phyloP scores from a whole-genome alignment of 805 yeast species.

The Sugiyamaella qingdaonensis region DNA sequence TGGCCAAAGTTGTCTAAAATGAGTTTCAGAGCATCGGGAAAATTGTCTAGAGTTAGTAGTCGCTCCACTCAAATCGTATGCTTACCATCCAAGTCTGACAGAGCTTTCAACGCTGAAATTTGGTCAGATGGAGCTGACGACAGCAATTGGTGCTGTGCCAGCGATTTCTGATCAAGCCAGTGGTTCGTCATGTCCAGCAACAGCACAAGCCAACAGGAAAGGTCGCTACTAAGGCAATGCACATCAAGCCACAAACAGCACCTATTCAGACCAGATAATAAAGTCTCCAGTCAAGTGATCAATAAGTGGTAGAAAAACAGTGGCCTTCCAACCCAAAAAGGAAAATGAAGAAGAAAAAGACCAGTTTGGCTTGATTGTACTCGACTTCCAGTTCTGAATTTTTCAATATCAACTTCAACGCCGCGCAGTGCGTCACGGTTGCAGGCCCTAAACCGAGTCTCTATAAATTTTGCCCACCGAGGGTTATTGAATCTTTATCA shows the following conservation, averaged over 20 bases:
- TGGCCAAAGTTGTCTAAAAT: slow-evolving; percentile 47
- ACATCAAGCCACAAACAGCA: too few species aligned
- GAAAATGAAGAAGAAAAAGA: too few species aligned
- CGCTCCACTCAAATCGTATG: background rate
- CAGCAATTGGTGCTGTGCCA: slow-evolving; percentile 4
- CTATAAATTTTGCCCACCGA: background rate
- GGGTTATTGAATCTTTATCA: slow-evolving; percentile 9
- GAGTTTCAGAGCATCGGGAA: slow-evolving; percentile 9
- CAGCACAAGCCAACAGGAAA: too few species aligned
- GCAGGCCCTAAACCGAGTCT: background rate
- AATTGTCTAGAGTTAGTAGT: background rate
- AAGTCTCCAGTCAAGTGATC: too few species aligned
- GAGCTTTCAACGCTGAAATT: background rate
- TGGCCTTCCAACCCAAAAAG: too few species aligned
- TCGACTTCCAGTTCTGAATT: background rate
- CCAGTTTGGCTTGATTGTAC: background rate
- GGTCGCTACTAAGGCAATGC: too few species aligned
- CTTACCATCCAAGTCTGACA: background rate
- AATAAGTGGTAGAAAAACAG: too few species aligned
- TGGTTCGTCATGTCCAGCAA: background rate
- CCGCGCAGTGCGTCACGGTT: slow-evolving; percentile 1
- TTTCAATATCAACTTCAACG: background rate
- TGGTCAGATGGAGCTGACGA: slow-evolving; percentile 1
- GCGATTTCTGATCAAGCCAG: background rate
- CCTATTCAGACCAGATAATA: too few species aligned